A percentile compares a stretch with the other conserved stretches of the same genome.
These are phyloP conservation scores for Diaporthe sp. DNA, from an alignment of 2,329 filamentous ascomycete genomes.

Conservation along the genomic window DNA sequence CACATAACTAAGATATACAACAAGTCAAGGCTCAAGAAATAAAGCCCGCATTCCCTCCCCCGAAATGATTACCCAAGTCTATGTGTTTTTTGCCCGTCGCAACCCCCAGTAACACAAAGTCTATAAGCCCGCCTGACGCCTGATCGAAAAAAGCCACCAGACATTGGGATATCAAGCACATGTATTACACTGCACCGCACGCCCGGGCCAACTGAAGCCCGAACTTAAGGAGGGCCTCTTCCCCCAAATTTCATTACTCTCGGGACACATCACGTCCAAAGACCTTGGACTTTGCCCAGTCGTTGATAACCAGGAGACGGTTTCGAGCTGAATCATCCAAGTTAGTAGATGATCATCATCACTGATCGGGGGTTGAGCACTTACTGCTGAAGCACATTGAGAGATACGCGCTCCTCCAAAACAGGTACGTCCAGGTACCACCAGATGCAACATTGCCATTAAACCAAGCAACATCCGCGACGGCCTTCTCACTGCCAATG, in stretches of 20 bases:
- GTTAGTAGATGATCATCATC: slow-evolving; percentile 44
- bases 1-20: slow-evolving; percentile 31
- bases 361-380: slow-evolving; percentile 55
- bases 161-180: slow-evolving; percentile 35
- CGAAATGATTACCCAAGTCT: slow-evolving; percentile 24
- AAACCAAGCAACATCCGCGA: slow-evolving; percentile 97
- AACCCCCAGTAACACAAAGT: slow-evolving; percentile 23
- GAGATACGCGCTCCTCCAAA: slow-evolving; percentile 98
- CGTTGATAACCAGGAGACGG: slow-evolving; percentile 89
- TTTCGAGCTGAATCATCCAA: slow-evolving; percentile 77
- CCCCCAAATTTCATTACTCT: slow-evolving; percentile 66
- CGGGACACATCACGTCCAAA: slow-evolving; percentile 96
- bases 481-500: slow-evolving; percentile 96
- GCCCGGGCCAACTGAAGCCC: slow-evolving; percentile 9
- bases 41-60: slow-evolving; percentile 20
- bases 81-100: slow-evolving; percentile 19
- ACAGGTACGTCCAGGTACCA: slow-evolving; percentile 94
- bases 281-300: slow-evolving; percentile 97
- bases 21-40: slow-evolving; percentile 24
- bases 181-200: slow-evolving; percentile 29
- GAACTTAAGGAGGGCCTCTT: neutral
- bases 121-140: slow-evolving; percentile 34
- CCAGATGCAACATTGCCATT: slow-evolving; percentile 96
- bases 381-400: slow-evolving; percentile 99
- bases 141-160: slow-evolving; percentile 24